Evolutionary conservation across 495 filamentous ascomycete species (phyloP).

Genomic region (Neurospora tetrasperma): DNA sequence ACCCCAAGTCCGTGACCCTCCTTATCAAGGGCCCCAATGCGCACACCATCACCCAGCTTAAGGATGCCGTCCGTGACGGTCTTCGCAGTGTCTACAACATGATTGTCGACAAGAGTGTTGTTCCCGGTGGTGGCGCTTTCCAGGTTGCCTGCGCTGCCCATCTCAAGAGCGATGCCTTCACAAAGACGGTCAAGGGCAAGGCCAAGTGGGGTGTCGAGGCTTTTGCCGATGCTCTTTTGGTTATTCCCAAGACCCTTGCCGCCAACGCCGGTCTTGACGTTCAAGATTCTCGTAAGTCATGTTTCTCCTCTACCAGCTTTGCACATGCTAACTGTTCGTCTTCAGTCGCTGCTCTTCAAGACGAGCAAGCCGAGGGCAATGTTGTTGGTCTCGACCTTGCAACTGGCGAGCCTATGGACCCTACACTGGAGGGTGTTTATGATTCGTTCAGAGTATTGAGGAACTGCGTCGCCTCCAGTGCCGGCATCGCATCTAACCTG

Average conservation of each 20-base stretch:
- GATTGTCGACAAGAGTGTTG: conserved; percentile 91
- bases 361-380: conserved; percentile 77
- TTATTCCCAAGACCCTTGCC: conserved; percentile 95
- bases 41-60: conserved; percentile 93
- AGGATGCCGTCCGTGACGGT: conserved; percentile 94
- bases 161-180: conserved; percentile 70
- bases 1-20: conserved; percentile 96
- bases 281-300: conserved; percentile 71
- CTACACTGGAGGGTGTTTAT: conserved; percentile 84
- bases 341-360: conserved; percentile 70
- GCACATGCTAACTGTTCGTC: conserved; percentile 9
- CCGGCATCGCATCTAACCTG: conserved; percentile 90
- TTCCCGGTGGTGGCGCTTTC: conserved; percentile 92
- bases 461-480: conserved; percentile 86
- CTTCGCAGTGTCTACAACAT: conserved; percentile 95
- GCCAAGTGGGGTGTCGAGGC: conserved; percentile 89
- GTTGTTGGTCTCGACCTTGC: conserved; percentile 75
- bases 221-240: conserved; percentile 84
- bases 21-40: conserved; percentile 96
- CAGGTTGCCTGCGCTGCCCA: conserved; percentile 91
- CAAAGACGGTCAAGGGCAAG: conserved; percentile 89
- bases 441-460: conserved; percentile 92
- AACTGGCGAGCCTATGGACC: conserved; percentile 90
- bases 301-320: background rate
- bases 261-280: conserved; percentile 95